A percentile compares a stretch with the other conserved stretches of the same genome.
Conservation (phyloP, 331 rosid species). For the Saraca asoca region DNA sequence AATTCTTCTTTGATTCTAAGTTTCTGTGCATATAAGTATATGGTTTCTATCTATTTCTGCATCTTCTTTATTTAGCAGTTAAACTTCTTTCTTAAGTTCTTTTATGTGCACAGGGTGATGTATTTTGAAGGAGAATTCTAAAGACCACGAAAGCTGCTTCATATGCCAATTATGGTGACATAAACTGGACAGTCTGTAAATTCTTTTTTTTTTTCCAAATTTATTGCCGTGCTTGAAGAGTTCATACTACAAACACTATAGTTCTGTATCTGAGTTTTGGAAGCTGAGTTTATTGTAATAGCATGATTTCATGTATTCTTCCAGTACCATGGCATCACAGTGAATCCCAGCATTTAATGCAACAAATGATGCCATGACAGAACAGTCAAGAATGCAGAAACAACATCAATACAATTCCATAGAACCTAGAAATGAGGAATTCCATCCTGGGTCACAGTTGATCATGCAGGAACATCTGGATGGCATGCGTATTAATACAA, state of each 20-base stretch:
- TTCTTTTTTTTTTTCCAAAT: no score
- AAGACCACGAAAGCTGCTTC: conserved; percentile 35
- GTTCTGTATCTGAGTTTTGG: conserved; percentile 19
- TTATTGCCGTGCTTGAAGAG: conserved; percentile 3
- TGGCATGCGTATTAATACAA: conserved; percentile 46
- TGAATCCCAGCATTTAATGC: conserved; percentile 36
- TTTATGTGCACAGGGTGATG: conserved; percentile 32
- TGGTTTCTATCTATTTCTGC: conserved; percentile 17
- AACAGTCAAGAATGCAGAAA: conserved; percentile 41
- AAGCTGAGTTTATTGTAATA: conserved; percentile 27
- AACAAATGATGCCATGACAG: conserved; percentile 47
- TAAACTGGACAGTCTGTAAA: conserved; percentile 28
- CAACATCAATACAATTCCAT: conserved; percentile 51
- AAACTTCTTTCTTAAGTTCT: conserved; percentile 12
- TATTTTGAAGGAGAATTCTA: conserved; percentile 19
- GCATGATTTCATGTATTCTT: conserved; percentile 22
- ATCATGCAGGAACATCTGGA: conserved; percentile 51
- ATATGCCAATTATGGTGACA: conserved; percentile 27
- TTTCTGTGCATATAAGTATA: not conserved
- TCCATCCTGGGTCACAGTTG: conserved; percentile 50
- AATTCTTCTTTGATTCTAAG: not conserved
- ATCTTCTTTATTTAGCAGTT: conserved; percentile 18
- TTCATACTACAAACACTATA: conserved; percentile 17
- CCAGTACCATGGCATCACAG: conserved; percentile 33
- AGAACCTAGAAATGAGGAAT: conserved; percentile 67